These are phyloP conservation scores for Aegilops umbellulata DNA, from an alignment of 176 grass and related monocot species.

Conservation along the genomic window DNA sequence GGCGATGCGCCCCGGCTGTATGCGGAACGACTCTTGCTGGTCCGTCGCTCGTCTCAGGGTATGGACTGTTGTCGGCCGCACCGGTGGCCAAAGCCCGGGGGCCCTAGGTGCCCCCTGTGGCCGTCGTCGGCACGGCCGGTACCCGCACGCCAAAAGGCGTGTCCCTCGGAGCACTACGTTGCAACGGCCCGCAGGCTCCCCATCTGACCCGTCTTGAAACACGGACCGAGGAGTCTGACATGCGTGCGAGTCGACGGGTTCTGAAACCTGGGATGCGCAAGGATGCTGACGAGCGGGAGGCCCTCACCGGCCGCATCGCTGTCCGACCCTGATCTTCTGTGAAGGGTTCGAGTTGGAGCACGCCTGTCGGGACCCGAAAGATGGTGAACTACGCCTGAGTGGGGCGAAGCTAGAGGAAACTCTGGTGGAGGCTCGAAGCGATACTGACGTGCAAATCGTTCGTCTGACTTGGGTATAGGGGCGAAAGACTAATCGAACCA, in stretches of 20 bases:
- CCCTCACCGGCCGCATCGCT: conserved; percentile 29
- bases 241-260: conserved; percentile 36
- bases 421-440: conserved; percentile 70
- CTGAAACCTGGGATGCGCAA: conserved; percentile 14
- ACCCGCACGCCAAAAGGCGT: too few species aligned
- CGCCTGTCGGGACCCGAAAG: conserved; percentile 71
- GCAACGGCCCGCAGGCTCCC: conserved; percentile 36
- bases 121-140: too few species aligned
- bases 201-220: conserved; percentile 77
- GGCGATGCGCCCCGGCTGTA: conserved; percentile 29
- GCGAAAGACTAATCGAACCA: conserved; percentile 78
- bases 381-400: conserved; percentile 83
- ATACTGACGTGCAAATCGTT: conserved; percentile 60
- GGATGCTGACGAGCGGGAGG: conserved; percentile 23
- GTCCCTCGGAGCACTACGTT: neutral
- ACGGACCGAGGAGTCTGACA: conserved; percentile 69
- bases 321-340: conserved; percentile 56
- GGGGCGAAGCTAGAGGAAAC: conserved; percentile 60
- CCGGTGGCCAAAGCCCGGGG: too few species aligned
- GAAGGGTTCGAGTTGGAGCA: conserved; percentile 79
- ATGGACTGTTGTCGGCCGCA: neutral
- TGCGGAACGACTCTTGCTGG: neutral
- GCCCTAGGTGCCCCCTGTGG: too few species aligned
- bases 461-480: conserved; percentile 70
- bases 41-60: neutral